A percentile compares a stretch with the other conserved stretches of the same genome.
These are phyloP conservation scores for Penicillium sp. DNA, from an alignment of 2,329 filamentous ascomycete species.

Conservation along the genomic window DNA sequence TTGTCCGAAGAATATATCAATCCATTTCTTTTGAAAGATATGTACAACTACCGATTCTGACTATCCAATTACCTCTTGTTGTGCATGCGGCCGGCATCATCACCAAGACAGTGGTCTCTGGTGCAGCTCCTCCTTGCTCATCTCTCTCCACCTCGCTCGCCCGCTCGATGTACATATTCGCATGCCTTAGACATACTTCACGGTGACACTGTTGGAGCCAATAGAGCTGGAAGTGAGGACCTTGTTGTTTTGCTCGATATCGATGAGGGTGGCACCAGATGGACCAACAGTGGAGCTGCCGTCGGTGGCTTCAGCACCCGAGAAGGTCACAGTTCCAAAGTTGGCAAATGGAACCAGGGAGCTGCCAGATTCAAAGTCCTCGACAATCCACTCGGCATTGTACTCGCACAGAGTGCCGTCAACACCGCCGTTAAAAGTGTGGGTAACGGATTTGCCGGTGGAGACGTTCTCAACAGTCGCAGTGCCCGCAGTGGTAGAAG, in stretches of 20 bases:
- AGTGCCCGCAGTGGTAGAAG: conserved; percentile 44
- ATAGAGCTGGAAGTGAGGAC: conserved; percentile 38
- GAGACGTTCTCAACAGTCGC: conserved; percentile 53
- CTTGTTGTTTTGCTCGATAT: conserved; percentile 46
- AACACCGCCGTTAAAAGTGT: conserved; percentile 50
- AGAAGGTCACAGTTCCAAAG: conserved; percentile 53
- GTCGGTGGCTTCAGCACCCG: conserved; percentile 38
- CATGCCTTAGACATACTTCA: conserved; percentile 25
- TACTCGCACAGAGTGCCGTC: conserved; percentile 51
- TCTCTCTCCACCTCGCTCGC: neutral
- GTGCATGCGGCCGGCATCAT: neutral
- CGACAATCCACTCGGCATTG: conserved; percentile 66
- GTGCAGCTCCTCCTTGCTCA: too few species aligned
- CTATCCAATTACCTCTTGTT: neutral
- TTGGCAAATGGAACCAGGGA: conserved; percentile 49
- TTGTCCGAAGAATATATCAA: neutral
- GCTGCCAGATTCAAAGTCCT: conserved; percentile 48
- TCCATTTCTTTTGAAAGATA: neutral
- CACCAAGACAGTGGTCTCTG: neutral
- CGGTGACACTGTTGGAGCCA: conserved; percentile 21
- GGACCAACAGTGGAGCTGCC: conserved; percentile 34
- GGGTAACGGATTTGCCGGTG: conserved; percentile 53
- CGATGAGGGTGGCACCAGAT: conserved; percentile 45
- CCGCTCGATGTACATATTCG: neutral
- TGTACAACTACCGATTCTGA: neutral